Percentiles rank a stretch among this genome's conserved stretches.
Conservation (phyloP, 108 stramenopile genomes). For the Cyclotella baltica region DNA sequence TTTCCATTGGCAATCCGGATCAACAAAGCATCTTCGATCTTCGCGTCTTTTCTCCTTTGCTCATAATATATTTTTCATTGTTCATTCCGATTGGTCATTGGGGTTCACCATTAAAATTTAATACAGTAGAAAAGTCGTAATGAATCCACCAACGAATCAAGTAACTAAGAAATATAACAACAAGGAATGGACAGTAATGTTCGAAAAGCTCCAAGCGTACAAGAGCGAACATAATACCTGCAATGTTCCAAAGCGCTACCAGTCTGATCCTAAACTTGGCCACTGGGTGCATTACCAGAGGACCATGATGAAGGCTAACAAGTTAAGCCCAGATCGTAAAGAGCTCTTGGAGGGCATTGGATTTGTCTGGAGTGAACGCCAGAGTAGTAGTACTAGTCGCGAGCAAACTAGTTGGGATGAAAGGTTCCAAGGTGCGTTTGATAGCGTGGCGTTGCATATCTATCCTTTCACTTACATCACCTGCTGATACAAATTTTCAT, state of each 20-base stretch:
- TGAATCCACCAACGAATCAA: conserved; percentile 4
- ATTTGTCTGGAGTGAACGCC: conserved; percentile 31
- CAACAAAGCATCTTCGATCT: background rate
- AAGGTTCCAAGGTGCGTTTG: conserved; percentile 13
- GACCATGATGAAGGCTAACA: conserved; percentile 7
- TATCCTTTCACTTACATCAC: background rate
- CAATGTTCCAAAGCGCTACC: conserved; percentile 41
- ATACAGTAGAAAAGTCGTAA: background rate
- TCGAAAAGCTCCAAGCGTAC: conserved; percentile 34
- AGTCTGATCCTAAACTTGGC: conserved; percentile 32
- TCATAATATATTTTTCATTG: background rate
- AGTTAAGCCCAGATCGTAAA: conserved; percentile 3
- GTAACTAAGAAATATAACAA: conserved; percentile 17
- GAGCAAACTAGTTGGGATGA: conserved; percentile 24
- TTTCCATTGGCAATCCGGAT: background rate
- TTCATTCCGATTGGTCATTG: background rate
- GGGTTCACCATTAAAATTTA: background rate
- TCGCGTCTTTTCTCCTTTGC: background rate
- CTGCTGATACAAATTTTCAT: background rate
- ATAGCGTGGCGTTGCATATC: background rate
- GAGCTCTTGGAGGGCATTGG: conserved; percentile 25
- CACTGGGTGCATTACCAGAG: conserved; percentile 48
- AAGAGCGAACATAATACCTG: conserved; percentile 42
- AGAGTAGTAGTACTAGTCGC: background rate
- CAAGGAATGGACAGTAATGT: conserved; percentile 36